Percentiles rank a stretch among this genome's conserved stretches.
phyloP scores from a whole-genome alignment of 345 rosid genomes.

The Syzygium aromaticum region DNA sequence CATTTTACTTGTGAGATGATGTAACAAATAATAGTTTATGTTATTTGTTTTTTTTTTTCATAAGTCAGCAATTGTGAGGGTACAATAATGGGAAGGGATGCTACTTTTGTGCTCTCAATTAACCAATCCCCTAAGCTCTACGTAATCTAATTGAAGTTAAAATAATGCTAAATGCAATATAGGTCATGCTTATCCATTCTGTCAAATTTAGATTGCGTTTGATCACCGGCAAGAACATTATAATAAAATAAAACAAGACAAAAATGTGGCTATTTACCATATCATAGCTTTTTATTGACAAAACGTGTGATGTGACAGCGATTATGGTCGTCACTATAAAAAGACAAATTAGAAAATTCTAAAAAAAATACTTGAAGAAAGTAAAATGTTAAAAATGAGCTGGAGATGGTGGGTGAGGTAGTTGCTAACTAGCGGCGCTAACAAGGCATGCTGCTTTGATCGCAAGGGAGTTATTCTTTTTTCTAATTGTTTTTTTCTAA shows the following conservation, averaged over 20 bases:
- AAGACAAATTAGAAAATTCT: too few relatives aligned
- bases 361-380: not conserved
- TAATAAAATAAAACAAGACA: not conserved
- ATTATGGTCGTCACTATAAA: too few relatives aligned
- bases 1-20: not conserved
- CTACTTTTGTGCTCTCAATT: not conserved
- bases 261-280: fast-evolving
- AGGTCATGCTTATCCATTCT: not conserved
- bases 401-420: too few relatives aligned
- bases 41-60: not conserved
- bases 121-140: not conserved
- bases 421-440: too few relatives aligned
- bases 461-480: not conserved
- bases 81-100: not conserved
- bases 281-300: fast-evolving
- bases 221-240: fast-evolving
- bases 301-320: fast-evolving
- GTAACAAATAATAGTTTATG: not conserved
- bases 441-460: not conserved
- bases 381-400: not conserved
- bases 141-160: not conserved
- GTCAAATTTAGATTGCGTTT: not conserved
- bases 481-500: not conserved
- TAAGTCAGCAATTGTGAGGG: not conserved
- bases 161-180: not conserved